Evolutionary conservation across 371 early-diverging fungal genomes (phyloP), one percentile per base, ranked within the genome.

Genomic region (Rhizopus arrhizus): DNA sequence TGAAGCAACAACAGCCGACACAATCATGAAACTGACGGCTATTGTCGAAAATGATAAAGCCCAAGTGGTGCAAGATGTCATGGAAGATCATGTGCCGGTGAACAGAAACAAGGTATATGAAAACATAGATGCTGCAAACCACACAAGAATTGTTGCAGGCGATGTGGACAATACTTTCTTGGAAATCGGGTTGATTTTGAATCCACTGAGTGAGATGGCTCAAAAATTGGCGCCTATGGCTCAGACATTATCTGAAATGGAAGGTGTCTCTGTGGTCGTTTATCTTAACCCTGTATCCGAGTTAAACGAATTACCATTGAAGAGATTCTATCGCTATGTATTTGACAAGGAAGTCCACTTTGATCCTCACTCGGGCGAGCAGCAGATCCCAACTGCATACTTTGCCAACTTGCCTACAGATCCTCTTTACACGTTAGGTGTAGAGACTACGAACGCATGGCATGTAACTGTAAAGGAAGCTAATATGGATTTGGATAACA

Each of bases 301-400:
- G 4, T 22, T 87, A 22, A 72, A 71, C 1, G 85, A 89, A 57
- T 64, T 90, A 11, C 94, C 95, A 0, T 60, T 94, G 15, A 90
- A 89, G 58, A 82, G 93, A 9, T 95, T 95, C 75, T 96, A 95
- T 67, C 89, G 96, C 22, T 95, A 91, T 68, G 89, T 93, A n/a
- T 80, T 90, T 62, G 81, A 81, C 10, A 62, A 75, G 6, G 78
- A 83, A 36, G 82, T 83, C 5, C 70, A 65, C 22, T 94, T 94
- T 75, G 84, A 90, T 69, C 41, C 66, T 8, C 48, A 41, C 0
- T 62, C 65, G 1, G 85, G 84, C 5, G 61, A 33, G 0, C 45
- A 78, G 6, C 59, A 57, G 7, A 67, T 72, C 2, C 85, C 91
- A 8, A 68, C 72, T 5, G 91, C 88, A 0, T 77, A 74, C 31